Percentiles rank a stretch among this genome's conserved stretches.
Conservation (phyloP, 2,329 filamentous ascomycete species). For the Fusarium mexicanum region DNA sequence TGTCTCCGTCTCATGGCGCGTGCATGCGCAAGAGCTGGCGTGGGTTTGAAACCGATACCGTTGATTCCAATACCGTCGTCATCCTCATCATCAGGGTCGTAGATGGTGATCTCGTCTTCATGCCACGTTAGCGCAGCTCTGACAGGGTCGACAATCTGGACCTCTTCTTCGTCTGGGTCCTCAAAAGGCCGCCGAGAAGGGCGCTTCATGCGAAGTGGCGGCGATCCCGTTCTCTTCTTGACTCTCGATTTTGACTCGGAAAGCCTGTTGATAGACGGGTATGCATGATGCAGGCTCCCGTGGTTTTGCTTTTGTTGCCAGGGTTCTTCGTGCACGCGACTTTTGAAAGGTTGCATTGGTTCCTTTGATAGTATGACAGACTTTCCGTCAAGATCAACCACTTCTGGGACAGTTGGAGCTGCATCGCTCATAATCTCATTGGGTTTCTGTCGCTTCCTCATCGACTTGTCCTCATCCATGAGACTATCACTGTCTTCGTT, state of each 20-base stretch:
- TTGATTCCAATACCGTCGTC: conserved; percentile 75
- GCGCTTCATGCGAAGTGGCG: conserved; percentile 48
- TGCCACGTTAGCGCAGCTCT: conserved; percentile 72
- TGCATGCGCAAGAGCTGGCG: conserved; percentile 67
- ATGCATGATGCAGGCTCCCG: conserved; percentile 45
- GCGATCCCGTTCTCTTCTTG: conserved; percentile 51
- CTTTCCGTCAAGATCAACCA: conserved; percentile 15
- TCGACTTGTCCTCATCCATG: conserved; percentile 34
- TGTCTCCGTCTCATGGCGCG: conserved; percentile 66
- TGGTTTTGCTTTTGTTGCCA: conserved; percentile 22
- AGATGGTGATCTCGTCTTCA: conserved; percentile 73
- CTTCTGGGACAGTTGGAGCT: conserved; percentile 11
- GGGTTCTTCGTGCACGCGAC: background rate
- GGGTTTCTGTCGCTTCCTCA: conserved; percentile 52
- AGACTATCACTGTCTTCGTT: conserved; percentile 45
- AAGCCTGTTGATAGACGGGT: conserved; percentile 52
- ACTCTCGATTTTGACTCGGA: conserved; percentile 52
- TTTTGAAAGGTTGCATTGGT: background rate
- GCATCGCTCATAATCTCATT: conserved; percentile 47
- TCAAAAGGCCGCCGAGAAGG: conserved; percentile 31
- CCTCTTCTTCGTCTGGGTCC: conserved; percentile 47
- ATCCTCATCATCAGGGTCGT: conserved; percentile 71
- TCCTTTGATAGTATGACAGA: conserved; percentile 2
- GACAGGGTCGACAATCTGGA: conserved; percentile 60
- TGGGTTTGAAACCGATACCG: conserved; percentile 73